Percentiles rank a stretch among this genome's conserved stretches.
Evolutionary conservation across 1,284 basidiomycete species (phyloP).

Genomic region (Thelephora terrestris): DNA sequence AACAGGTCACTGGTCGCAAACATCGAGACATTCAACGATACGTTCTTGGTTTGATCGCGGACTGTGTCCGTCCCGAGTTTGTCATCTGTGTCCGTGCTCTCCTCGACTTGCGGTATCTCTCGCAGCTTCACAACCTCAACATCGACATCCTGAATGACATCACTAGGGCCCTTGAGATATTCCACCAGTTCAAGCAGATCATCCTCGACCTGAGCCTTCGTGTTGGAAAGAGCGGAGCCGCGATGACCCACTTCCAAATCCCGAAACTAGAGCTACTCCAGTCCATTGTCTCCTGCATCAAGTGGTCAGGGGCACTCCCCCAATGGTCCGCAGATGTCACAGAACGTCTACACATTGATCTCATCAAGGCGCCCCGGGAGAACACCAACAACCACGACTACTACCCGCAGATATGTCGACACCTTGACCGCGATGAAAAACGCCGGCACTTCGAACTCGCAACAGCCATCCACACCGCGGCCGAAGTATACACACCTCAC

Average conservation of each 20-base stretch:
- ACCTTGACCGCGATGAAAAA: conserved; percentile 20
- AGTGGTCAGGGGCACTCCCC: conserved; percentile 14
- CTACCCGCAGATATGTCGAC: conserved; percentile 20
- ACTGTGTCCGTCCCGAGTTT: neutral
- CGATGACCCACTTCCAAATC: too few species aligned
- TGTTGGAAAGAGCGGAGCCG: neutral
- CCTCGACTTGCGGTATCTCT: neutral
- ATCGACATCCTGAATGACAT: neutral
- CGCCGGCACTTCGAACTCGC: conserved; percentile 18
- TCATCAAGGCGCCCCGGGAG: conserved; percentile 19
- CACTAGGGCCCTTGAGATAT: neutral
- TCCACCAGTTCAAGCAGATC: neutral
- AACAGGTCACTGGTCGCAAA: neutral
- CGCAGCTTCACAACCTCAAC: neutral
- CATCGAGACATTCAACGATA: neutral
- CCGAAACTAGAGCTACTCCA: conserved; percentile 21
- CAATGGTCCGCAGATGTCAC: too few species aligned
- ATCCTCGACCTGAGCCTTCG: neutral
- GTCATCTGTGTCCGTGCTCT: neutral
- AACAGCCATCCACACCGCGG: conserved; percentile 10
- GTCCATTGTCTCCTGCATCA: conserved; percentile 20
- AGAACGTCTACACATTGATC: conserved; percentile 20
- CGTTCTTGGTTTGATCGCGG: neutral
- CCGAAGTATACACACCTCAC: too few species aligned
- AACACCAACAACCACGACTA: conserved; percentile 19